Base-by-base conservation (phyloP, 805 yeast genomes). In the Blastobotrys parvus region DNA sequence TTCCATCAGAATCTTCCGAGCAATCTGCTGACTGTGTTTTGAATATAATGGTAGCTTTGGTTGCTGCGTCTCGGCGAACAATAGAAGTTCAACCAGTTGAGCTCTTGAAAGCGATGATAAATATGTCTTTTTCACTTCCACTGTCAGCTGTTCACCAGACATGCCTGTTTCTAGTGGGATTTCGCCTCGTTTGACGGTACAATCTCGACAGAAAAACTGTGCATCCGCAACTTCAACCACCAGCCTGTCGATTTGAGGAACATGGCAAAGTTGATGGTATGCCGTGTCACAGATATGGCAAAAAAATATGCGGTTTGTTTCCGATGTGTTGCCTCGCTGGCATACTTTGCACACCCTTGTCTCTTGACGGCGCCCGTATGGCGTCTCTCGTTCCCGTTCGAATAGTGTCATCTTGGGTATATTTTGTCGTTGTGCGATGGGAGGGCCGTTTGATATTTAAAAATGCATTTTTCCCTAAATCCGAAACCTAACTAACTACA, bases 201-300 rank as follows among this genome's bases (percentile, higher is more conserved):
- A 65, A 37, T 62, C 57, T 40, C 53, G 53, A 48, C 70, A 65
- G 48, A 58, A 65, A 69, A 68, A 65, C 46, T 61, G 60, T 3
- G 65, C 64, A 38, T 65, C 70, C 1, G 64, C 63, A 13, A 65
- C 63, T 20, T 64, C 67, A 13, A 65, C 63, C 21, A 59, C 63
- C 10, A 63, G 53, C 4, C 65, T 50, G 38, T 65, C 70, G 16
- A 66, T 62, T 8, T 58, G 61, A 11, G 71, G 71, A 19, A 52
- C 53, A 49, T 65, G 70, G 45, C 70, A 65, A 21, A 63, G 53
- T 43, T 65, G 66, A 35, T 65, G 70, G 46, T 61, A 65, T 1
- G 68, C 66, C 15, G 62, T 58, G 27, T 56, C 52, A 56, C 72
- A 70, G 41, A 63, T 64, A 45, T 61, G 63, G 48, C 70, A 65